A percentile compares a stretch with the other conserved stretches of the same genome.
Conservation (phyloP, 257 asterid genomes). For the Ocimum tenuiflorum region DNA sequence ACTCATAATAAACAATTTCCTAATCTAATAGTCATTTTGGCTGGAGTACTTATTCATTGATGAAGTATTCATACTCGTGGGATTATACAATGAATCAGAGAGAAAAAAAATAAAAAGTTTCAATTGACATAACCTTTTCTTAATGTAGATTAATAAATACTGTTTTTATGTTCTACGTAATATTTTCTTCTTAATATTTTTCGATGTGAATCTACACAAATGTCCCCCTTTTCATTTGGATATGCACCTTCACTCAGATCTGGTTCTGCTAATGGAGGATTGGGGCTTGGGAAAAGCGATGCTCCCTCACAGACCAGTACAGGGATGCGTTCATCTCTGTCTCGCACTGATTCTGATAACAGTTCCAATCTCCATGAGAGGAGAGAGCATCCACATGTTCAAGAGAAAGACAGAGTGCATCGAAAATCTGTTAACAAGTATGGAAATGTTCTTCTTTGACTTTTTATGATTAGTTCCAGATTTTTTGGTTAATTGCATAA, state of each 20-base stretch:
- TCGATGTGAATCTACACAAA: background rate
- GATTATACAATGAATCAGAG: background rate
- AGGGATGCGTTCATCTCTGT: conserved; percentile 57
- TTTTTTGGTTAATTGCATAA: background rate
- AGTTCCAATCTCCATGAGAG: conserved; percentile 59
- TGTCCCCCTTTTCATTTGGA: conserved; percentile 19
- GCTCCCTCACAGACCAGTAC: conserved; percentile 49
- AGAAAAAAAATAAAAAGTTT: background rate
- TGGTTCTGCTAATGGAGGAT: conserved; percentile 58
- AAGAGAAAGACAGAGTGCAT: conserved; percentile 64
- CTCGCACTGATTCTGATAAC: conserved; percentile 62
- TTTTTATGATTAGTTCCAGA: background rate
- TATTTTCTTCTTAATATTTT: background rate
- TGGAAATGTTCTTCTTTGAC: conserved; percentile 14
- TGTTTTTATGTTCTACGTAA: background rate
- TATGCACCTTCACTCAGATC: conserved; percentile 39
- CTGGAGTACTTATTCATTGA: background rate
- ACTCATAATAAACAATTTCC: background rate
- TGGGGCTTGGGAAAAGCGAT: conserved; percentile 53
- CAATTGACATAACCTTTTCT: background rate
- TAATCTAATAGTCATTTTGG: background rate
- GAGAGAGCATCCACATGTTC: conserved; percentile 61
- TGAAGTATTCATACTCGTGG: background rate
- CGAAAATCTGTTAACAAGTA: conserved; percentile 71
- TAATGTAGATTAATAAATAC: background rate